Evolutionary conservation across 805 yeast genomes (phyloP).

Genomic region (Ogataea thermomethanolica): DNA sequence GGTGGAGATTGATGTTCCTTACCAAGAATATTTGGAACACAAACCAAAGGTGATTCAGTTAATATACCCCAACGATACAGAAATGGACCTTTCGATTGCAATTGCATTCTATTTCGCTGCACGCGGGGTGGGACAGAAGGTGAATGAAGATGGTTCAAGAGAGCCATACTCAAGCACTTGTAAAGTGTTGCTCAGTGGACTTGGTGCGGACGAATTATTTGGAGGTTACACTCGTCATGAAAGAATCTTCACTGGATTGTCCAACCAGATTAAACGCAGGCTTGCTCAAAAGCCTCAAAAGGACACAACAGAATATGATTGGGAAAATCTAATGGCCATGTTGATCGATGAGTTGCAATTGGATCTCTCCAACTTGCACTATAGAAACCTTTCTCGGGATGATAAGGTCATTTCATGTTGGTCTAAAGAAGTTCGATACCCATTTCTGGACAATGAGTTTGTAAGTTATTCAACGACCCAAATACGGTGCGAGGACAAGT

Average conservation of each 20-base stretch:
- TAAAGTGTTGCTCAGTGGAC: conserved; percentile 79
- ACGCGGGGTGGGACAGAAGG: conserved; percentile 43
- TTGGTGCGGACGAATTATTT: conserved; percentile 96
- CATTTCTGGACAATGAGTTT: conserved; percentile 67
- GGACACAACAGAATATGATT: conserved; percentile 16
- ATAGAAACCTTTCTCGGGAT: conserved; percentile 83
- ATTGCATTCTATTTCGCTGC: conserved; percentile 94
- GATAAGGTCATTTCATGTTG: conserved; percentile 82
- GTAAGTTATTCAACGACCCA: conserved; percentile 44
- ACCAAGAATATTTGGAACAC: conserved; percentile 55
- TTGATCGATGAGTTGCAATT: conserved; percentile 57
- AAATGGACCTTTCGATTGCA: conserved; percentile 94
- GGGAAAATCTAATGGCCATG: conserved; percentile 30
- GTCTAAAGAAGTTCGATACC: conserved; percentile 90
- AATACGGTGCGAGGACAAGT: conserved; percentile 48
- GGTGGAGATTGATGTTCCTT: conserved; percentile 71
- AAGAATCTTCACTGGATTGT: conserved; percentile 38
- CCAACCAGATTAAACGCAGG: conserved; percentile 24
- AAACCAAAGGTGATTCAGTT: conserved; percentile 53
- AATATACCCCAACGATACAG: conserved; percentile 83
- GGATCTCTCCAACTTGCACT: conserved; percentile 73
- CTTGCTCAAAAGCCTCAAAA: conserved; percentile 21
- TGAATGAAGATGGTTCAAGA: conserved; percentile 14
- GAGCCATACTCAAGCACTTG: conserved; percentile 47
- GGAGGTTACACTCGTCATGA: conserved; percentile 94